phyloP scores from a whole-genome alignment of 2,329 filamentous ascomycete species.

The Fusarium papillatum region DNA sequence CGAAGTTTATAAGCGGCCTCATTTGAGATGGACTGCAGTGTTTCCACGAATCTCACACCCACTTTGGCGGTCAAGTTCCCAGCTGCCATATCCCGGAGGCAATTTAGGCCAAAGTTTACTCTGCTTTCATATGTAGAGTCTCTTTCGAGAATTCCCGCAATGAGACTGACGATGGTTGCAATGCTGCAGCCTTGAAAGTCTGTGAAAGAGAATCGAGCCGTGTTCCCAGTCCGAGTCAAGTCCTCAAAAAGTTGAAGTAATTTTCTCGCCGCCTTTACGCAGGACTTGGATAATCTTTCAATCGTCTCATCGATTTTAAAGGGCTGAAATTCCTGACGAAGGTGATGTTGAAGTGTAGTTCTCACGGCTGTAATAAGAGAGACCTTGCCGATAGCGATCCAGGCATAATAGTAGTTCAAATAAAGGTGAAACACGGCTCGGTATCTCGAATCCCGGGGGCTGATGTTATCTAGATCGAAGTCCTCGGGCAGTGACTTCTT shows the following conservation, averaged over 20 bases:
- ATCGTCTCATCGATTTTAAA: conserved; percentile 17
- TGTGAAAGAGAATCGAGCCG: conserved; percentile 53
- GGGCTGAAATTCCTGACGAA: conserved; percentile 14
- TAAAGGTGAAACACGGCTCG: conserved; percentile 51
- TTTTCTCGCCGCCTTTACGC: conserved; percentile 49
- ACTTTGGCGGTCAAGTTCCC: conserved; percentile 42
- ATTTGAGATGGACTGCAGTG: conserved; percentile 36
- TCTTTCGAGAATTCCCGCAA: conserved; percentile 50
- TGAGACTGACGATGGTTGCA: conserved; percentile 51
- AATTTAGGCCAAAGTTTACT: conserved; percentile 48
- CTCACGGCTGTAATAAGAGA: conserved; percentile 49
- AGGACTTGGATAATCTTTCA: conserved; percentile 40
- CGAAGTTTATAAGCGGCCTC: conserved; percentile 36
- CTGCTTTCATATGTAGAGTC: conserved; percentile 47
- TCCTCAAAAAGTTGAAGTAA: conserved; percentile 49
- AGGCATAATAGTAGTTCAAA: conserved; percentile 53
- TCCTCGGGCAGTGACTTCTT: conserved; percentile 45
- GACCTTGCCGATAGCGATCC: conserved; percentile 52
- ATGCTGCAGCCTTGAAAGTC: conserved; percentile 56
- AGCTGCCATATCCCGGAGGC: conserved; percentile 49
- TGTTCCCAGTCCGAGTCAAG: conserved; percentile 44
- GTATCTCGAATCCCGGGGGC: conserved; percentile 45
- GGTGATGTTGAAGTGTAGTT: conserved; percentile 36
- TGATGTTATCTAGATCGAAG: conserved; percentile 45
- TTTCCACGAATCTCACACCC: conserved; percentile 44